Evolutionary conservation across 2,329 filamentous ascomycete species (phyloP).

Genomic region (Pseudogymnoascus sp.): DNA sequence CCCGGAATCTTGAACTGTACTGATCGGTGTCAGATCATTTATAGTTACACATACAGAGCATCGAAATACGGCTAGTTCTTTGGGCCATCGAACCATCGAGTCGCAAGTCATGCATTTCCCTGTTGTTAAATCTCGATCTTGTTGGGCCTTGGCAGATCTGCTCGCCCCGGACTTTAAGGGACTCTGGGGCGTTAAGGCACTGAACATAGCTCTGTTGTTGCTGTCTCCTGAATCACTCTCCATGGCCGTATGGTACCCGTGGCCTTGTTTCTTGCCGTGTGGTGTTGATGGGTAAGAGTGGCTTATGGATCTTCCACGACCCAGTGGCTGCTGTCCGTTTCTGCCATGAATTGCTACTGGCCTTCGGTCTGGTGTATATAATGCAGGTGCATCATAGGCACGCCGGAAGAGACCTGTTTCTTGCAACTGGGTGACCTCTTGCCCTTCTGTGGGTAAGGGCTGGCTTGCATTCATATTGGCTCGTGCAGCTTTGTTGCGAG

Average conservation of each 20-base stretch:
- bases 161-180: slow-evolving; percentile 26
- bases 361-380: background rate
- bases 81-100: slow-evolving; percentile 73
- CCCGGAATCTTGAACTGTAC: background rate
- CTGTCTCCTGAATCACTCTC: slow-evolving; percentile 44
- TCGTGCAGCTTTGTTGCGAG: background rate
- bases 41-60: slow-evolving; percentile 81
- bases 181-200: slow-evolving; percentile 16
- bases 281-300: slow-evolving; percentile 73
- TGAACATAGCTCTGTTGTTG: slow-evolving; percentile 31
- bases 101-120: slow-evolving; percentile 84
- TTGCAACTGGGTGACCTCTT: background rate
- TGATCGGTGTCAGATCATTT: slow-evolving; percentile 61
- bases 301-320: slow-evolving; percentile 56
- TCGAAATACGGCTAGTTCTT: slow-evolving; percentile 65
- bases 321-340: slow-evolving; percentile 14
- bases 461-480: background rate
- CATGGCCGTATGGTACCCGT: slow-evolving; percentile 33
- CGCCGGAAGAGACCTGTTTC: background rate
- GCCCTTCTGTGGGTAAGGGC: background rate
- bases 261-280: slow-evolving; percentile 50
- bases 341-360: background rate
- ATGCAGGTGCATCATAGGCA: background rate
- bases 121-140: slow-evolving; percentile 55
- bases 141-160: slow-evolving; percentile 26